Evolutionary conservation across 345 rosid species (phyloP).

Genomic region (Isatis tinctoria): DNA sequence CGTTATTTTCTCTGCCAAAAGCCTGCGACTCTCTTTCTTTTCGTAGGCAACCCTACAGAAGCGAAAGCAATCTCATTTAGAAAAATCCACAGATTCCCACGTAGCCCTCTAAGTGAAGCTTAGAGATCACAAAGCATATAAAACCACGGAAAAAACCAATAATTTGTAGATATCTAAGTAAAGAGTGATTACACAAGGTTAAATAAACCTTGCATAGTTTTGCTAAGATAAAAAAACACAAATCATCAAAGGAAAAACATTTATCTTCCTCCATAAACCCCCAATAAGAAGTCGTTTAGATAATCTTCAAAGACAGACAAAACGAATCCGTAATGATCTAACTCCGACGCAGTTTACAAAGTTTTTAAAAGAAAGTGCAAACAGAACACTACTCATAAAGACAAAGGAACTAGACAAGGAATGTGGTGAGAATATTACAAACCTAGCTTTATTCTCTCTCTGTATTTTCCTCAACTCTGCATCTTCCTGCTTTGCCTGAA

Average conservation of each 20-base stretch:
- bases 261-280: background rate
- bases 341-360: background rate
- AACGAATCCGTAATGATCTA: background rate
- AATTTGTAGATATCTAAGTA: background rate
- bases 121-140: background rate
- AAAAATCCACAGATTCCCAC: background rate
- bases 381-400: background rate
- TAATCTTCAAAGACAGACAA: background rate
- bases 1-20: conserved; percentile 59
- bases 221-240: background rate
- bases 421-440: background rate
- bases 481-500: conserved; percentile 60
- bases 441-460: conserved; percentile 68
- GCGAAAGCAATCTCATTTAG: background rate
- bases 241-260: background rate
- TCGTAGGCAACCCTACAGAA: conserved; percentile 51
- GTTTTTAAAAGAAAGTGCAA: background rate
- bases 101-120: background rate
- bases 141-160: background rate
- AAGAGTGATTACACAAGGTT: background rate
- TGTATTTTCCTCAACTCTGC: conserved; percentile 53
- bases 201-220: background rate
- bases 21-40: conserved; percentile 68
- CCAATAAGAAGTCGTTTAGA: background rate
- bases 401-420: background rate